Percentiles rank a stretch among this genome's conserved stretches.
Conservation (phyloP, 208 protist species). For the Leishmania gerbilli region DNA sequence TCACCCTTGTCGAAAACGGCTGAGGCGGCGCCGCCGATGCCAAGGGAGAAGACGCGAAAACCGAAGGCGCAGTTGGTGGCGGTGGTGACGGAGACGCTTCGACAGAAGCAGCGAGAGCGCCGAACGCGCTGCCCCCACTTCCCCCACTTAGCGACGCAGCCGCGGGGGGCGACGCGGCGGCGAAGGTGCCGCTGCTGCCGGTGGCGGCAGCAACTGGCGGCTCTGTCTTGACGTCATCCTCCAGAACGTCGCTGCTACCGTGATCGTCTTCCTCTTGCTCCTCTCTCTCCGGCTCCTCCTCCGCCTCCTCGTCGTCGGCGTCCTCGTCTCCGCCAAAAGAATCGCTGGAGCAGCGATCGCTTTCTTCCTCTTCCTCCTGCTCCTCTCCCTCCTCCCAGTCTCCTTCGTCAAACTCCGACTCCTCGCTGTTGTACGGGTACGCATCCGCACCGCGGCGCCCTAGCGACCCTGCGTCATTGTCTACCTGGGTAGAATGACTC, state of each 20-base stretch:
- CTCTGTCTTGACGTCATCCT: not conserved
- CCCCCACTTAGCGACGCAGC: not conserved
- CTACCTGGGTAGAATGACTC: not conserved
- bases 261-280: not conserved
- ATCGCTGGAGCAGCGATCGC: not conserved
- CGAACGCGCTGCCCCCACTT: slow-evolving; percentile 4
- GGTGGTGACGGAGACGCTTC: not conserved
- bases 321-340: not conserved
- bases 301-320: not conserved
- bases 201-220: not conserved
- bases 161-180: not conserved
- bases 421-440: slow-evolving; percentile 1
- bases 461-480: not conserved
- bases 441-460: not conserved
- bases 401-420: slow-evolving; percentile 18
- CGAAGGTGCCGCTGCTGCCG: slow-evolving; percentile 1
- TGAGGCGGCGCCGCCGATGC: not conserved
- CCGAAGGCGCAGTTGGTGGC: not conserved
- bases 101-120: not conserved
- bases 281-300: not conserved
- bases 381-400: slow-evolving; percentile 9
- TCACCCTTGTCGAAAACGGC: not conserved
- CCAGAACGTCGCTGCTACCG: not conserved
- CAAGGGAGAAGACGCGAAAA: slow-evolving; percentile 1
- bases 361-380: not conserved